A percentile compares a stretch with the other conserved stretches of the same genome.
Conservation (phyloP, 352 stramenopile species). For the Globisporangium apiculatum region DNA sequence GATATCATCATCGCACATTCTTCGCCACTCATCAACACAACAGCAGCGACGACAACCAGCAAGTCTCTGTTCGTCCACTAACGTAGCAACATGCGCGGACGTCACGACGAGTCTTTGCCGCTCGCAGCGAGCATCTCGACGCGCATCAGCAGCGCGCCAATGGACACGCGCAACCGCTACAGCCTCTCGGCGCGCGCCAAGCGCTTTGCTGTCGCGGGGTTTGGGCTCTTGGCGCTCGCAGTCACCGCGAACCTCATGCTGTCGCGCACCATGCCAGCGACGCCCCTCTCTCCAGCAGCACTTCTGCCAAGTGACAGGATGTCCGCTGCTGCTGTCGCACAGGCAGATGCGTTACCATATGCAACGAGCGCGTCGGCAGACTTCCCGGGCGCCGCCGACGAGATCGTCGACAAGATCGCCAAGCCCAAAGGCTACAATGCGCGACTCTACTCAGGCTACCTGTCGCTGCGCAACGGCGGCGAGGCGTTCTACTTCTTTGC, state of each 20-base stretch:
- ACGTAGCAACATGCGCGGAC: constrained; percentile 10
- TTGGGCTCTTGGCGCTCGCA: constrained; percentile 15
- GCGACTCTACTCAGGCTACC: constrained; percentile 53
- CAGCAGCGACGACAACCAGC: too few relatives aligned
- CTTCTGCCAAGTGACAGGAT: too few relatives aligned
- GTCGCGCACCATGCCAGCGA: constrained; percentile 1
- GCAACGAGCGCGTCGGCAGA: neutral
- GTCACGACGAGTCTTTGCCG: constrained; percentile 22
- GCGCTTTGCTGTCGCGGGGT: constrained; percentile 7
- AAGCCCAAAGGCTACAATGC: constrained; percentile 42
- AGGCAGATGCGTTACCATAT: constrained; percentile 1
- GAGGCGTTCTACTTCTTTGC: constrained; percentile 68
- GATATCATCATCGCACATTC: neutral
- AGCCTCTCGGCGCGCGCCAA: constrained; percentile 13
- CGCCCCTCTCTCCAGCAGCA: neutral
- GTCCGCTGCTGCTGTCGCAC: neutral
- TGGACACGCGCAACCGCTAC: constrained; percentile 3
- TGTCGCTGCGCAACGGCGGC: constrained; percentile 42
- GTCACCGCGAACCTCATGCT: constrained; percentile 11
- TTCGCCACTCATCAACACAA: neutral
- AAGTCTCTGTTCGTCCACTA: too few relatives aligned
- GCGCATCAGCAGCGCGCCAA: neutral
- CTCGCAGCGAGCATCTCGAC: constrained; percentile 21
- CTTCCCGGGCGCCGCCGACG: constrained; percentile 34
- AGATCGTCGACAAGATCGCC: constrained; percentile 35